Percentiles rank a stretch among this genome's conserved stretches.
Conservation (phyloP, 2,329 filamentous ascomycete genomes). For the Paramyrothecium sp. region DNA sequence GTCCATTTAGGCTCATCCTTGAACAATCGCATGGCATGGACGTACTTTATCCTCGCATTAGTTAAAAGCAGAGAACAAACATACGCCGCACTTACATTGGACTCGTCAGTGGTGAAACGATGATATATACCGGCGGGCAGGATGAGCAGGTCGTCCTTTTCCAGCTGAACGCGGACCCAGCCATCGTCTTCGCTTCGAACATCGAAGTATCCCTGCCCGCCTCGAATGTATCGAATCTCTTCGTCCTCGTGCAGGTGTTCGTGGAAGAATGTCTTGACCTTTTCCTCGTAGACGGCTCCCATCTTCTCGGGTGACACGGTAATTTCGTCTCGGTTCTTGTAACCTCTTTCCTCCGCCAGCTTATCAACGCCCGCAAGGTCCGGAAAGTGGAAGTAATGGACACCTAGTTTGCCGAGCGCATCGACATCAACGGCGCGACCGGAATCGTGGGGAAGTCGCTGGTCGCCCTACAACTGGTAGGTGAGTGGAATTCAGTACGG, state of each 20-base stretch:
- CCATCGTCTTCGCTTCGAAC: slow-evolving; percentile 78
- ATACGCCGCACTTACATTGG: slow-evolving; percentile 65
- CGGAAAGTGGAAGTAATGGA: slow-evolving; percentile 72
- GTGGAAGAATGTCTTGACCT: slow-evolving; percentile 89
- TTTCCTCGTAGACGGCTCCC: slow-evolving; percentile 85
- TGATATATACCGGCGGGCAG: slow-evolving; percentile 95
- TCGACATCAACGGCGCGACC: slow-evolving; percentile 64
- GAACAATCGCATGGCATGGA: slow-evolving; percentile 94
- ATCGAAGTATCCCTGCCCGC: slow-evolving; percentile 89
- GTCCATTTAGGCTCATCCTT: slow-evolving; percentile 99
- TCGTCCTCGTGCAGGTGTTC: slow-evolving; percentile 98
- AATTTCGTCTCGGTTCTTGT: slow-evolving; percentile 95
- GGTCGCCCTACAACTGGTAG: slow-evolving; percentile 69
- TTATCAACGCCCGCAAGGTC: slow-evolving; percentile 66
- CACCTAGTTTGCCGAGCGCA: slow-evolving; percentile 72
- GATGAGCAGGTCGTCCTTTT: slow-evolving; percentile 88
- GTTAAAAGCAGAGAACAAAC: neutral
- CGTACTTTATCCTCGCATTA: slow-evolving; percentile 61
- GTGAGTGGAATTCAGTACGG: neutral
- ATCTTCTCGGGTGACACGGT: slow-evolving; percentile 82
- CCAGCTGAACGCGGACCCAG: slow-evolving; percentile 84
- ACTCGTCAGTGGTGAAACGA: slow-evolving; percentile 89
- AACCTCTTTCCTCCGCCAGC: slow-evolving; percentile 72
- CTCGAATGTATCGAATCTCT: slow-evolving; percentile 93
- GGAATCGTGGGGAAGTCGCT: slow-evolving; percentile 87